phyloP scores from a whole-genome alignment of 805 yeast genomes.

The Zygotorulaspora chibaensis region DNA sequence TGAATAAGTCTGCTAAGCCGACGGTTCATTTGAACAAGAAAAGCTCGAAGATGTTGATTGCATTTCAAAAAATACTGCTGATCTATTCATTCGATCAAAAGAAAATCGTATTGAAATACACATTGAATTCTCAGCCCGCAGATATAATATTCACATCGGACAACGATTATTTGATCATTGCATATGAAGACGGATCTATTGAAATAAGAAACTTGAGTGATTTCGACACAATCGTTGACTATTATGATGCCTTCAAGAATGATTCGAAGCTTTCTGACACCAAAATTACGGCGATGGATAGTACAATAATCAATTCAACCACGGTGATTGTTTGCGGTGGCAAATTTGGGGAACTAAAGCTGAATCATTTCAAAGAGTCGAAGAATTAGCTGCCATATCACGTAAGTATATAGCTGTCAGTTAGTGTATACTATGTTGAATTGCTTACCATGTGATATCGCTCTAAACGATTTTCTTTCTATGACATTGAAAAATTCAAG shows the following conservation, averaged over 20 bases:
- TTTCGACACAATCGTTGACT: slow-evolving; percentile 10
- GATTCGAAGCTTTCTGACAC: background rate
- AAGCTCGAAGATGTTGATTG: slow-evolving; percentile 29
- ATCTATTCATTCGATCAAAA: slow-evolving; percentile 34
- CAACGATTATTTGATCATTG: slow-evolving; percentile 17
- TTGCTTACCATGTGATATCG: too few relatives aligned
- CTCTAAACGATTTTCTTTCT: too few relatives aligned
- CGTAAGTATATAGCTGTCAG: background rate
- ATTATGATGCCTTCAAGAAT: background rate
- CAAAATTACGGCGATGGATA: slow-evolving; percentile 8
- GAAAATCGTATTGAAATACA: slow-evolving; percentile 20
- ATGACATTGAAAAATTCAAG: too few relatives aligned
- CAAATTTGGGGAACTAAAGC: slow-evolving; percentile 16
- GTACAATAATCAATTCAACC: slow-evolving; percentile 14
- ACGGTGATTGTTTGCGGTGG: slow-evolving; percentile 21
- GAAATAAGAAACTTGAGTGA: slow-evolving; percentile 25
- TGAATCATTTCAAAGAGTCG: slow-evolving; percentile 2
- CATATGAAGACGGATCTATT: slow-evolving; percentile 23
- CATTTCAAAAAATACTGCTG: slow-evolving; percentile 22
- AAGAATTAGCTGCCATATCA: slow-evolving; percentile 7
- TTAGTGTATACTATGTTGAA: too few relatives aligned
- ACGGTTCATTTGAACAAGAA: slow-evolving; percentile 25
- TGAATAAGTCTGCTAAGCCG: slow-evolving; percentile 3
- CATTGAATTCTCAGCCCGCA: slow-evolving; percentile 11
- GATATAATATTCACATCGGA: slow-evolving; percentile 15